Evolutionary conservation across 495 filamentous ascomycete genomes (phyloP), one percentile per base, ranked within the genome.

Genomic region (Parathielavia hyrcaniae): DNA sequence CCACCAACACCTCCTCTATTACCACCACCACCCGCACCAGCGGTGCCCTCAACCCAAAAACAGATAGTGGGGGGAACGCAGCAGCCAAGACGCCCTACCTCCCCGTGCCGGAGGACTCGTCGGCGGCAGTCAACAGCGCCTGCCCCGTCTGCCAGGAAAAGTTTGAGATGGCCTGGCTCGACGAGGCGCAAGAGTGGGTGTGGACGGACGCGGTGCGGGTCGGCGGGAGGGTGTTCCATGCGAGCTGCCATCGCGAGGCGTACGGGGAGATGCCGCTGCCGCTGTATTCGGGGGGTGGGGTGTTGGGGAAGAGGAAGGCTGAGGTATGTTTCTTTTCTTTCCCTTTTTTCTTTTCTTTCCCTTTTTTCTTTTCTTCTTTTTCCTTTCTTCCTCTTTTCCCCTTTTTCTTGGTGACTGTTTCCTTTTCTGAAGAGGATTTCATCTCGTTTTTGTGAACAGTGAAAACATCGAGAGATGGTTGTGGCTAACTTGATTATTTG

Each of bases 131-230:
- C 17, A 87, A 85, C 61, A 83, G 78, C 26, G 80, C 86, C 4
- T 98, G 93, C 64, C 88, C 90, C 35, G 93, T 98, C 62, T 97
- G 93, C 69, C 91, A 96, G 69, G 93, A 98, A 73, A 86, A 86
- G 61, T 96, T 97, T 57, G 86, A 93, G 70, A 91, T 83, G 59
- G 77, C 78, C 38, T 97, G 90, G 88, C 85, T 90, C 17, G 89
- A 96, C 61, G 89, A 93, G 59, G 87, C 84, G 19, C 90, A 97
- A 69, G 90, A 97, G 59, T 97, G 90, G 79, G 95, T 98, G 34
- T 98, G 95, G 90, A 88, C 87, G 75, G 92, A 98, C 71, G 87
- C 93, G 0, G 75, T 88, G 49, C 81, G 84, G 64, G 79, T 92
- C 39, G 87, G 85, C n/a, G 81, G 75, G 50, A 83, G 88, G 58